These are phyloP conservation scores for Cnidoscolus chayamansa DNA, from an alignment of 441 rosid species.

Conservation along the genomic window DNA sequence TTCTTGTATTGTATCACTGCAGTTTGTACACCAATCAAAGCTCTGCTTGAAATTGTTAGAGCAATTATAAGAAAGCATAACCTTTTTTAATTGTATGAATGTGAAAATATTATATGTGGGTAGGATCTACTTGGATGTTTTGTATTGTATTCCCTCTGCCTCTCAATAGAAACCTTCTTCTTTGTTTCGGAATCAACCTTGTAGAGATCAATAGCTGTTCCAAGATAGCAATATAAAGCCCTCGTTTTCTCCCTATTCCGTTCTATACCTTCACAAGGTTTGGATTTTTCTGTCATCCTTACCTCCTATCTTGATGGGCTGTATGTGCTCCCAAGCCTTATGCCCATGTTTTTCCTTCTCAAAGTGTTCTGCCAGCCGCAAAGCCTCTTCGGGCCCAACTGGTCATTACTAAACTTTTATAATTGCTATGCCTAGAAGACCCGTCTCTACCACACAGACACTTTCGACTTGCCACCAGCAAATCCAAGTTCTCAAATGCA, in stretches of 20 bases:
- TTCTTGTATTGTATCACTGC: neutral
- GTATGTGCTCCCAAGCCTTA: constrained; percentile 64
- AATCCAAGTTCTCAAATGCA: constrained; percentile 76
- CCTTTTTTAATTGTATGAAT: too few species aligned
- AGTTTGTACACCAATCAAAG: neutral
- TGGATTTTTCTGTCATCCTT: constrained; percentile 71
- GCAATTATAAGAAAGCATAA: too few species aligned
- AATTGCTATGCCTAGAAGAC: constrained; percentile 71
- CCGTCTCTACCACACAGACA: constrained; percentile 91
- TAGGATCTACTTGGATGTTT: constrained; percentile 35
- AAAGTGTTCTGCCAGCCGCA: constrained; percentile 66
- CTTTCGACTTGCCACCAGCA: constrained; percentile 74
- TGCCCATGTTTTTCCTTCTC: constrained; percentile 82
- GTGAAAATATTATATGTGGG: too few species aligned
- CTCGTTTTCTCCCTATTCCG: constrained; percentile 72
- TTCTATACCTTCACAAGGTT: constrained; percentile 62
- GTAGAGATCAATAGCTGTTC: constrained; percentile 64
- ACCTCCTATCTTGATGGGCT: constrained; percentile 49
- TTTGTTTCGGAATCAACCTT: constrained; percentile 77
- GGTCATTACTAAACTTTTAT: constrained; percentile 63
- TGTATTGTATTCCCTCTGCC: constrained; percentile 49
- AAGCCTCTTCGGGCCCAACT: constrained; percentile 73
- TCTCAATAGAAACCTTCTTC: constrained; percentile 74
- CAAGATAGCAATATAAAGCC: constrained; percentile 84
- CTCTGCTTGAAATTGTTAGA: too few species aligned